Evolutionary conservation across 306 rosid genomes (phyloP), one percentile per base, ranked within the genome.

Genomic region (Castanopsis chinensis): DNA sequence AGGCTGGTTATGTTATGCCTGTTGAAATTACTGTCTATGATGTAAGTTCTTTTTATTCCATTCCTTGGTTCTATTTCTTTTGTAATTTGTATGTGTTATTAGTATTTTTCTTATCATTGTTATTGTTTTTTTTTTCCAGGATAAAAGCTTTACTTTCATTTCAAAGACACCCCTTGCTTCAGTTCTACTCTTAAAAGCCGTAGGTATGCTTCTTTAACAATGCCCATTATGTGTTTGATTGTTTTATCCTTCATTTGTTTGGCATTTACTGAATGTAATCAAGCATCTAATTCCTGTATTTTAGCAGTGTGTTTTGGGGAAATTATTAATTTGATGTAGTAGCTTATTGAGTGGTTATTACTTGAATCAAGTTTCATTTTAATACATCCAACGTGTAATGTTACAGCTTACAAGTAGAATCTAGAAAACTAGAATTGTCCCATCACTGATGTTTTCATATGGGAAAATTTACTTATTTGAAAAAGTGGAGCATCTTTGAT

Each of bases 121-220:
- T 14, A 27, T n/a, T 84, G 69, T 51, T 75, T 11, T 67, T 43
- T 68, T 53, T 19, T 65, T 2, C 41, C 83, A 93, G 99, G 99
- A 92, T 86, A 95, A 88, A 83, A 95, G 99, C 84, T 95, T 95
- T 78, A 95, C 99, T 80, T 95, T 95, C 83, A 74, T 95, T 51
- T 75, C 93, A 80, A 95, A 95, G 90, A 95, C 98, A 1, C 99
- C 99, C 4, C 99, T 96, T 70, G 99, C 99, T 77, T 95, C 99
- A 14, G 96, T 93, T 88, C 86, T 95, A 71, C 91, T 95, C 23
- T 93, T 95, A 70, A 93, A 95, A 87, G 99, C 99, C 0, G 94
- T 96, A n/a, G 99, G 99, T 95, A 79, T 78, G 77, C 68, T 76
- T 72, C 65, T 77, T 60, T 35, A 25, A 23, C 23, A 28, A 18